Evolutionary conservation across 352 stramenopile genomes (phyloP).

Genomic region (Globisporangium spiculum): DNA sequence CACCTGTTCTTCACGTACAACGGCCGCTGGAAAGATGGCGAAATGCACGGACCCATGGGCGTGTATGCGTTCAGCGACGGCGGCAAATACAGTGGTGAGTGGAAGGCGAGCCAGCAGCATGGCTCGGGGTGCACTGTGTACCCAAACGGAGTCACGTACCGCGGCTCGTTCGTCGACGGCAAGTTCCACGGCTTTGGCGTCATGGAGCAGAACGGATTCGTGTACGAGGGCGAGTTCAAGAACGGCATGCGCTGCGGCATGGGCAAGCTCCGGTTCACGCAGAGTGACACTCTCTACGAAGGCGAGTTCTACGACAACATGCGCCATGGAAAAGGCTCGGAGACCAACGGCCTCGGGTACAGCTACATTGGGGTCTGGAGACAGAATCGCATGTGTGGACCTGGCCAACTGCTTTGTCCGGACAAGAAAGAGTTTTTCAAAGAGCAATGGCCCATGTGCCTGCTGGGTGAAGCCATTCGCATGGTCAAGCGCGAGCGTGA

Average conservation of each 20-base stretch:
- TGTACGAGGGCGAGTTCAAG: conserved; percentile 63
- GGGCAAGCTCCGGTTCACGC: conserved; percentile 41
- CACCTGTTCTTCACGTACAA: conserved; percentile 68
- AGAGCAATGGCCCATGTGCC: conserved; percentile 47
- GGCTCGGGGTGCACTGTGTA: conserved; percentile 57
- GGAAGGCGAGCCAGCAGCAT: conserved; percentile 33
- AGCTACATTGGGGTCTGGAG: conserved; percentile 50
- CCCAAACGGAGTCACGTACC: conserved; percentile 70
- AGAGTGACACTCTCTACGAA: conserved; percentile 51
- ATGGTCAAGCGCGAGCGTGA: conserved; percentile 44
- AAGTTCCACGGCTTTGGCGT: conserved; percentile 67
- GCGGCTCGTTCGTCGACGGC: conserved; percentile 45
- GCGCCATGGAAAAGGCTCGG: conserved; percentile 54
- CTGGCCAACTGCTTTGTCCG: conserved; percentile 39
- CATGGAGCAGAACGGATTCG: conserved; percentile 40
- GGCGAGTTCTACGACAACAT: conserved; percentile 67
- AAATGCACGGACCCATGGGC: conserved; percentile 63
- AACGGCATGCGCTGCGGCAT: conserved; percentile 38
- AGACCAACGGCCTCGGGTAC: conserved; percentile 62
- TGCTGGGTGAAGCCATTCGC: conserved; percentile 60
- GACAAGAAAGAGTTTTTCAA: conserved; percentile 46
- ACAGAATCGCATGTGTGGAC: conserved; percentile 56
- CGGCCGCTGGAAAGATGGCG: conserved; percentile 60
- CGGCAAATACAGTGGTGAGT: conserved; percentile 65
- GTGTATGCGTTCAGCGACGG: conserved; percentile 72